Percentiles rank a stretch among this genome's conserved stretches.
Evolutionary conservation across 768 basidiomycete species (phyloP).

Genomic region (Russula vinacea): DNA sequence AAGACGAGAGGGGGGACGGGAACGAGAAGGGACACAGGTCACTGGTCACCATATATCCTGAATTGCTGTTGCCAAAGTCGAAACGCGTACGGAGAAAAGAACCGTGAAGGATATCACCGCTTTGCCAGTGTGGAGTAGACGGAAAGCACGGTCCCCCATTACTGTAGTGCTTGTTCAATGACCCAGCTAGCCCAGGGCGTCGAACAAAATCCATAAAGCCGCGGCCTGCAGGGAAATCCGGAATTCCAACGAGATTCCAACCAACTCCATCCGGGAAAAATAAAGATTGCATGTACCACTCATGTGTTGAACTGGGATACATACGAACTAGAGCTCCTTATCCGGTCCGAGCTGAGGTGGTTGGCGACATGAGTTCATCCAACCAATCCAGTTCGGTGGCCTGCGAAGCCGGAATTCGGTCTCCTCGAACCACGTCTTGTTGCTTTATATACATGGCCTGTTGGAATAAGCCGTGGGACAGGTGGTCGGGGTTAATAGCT

Average conservation of each 20-base stretch:
- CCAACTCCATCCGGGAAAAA: too few relatives aligned
- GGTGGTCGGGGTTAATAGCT: conserved; percentile 47
- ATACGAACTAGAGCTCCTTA: conserved; percentile 25
- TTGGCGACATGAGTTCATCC: conserved; percentile 35
- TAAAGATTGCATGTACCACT: too few relatives aligned
- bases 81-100: not conserved
- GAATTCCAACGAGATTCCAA: not conserved
- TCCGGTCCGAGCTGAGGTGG: conserved; percentile 19
- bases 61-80: conserved; percentile 34
- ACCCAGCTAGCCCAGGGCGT: conserved; percentile 45
- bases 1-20: too few relatives aligned
- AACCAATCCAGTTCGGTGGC: conserved; percentile 45
- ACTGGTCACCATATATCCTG: conserved; percentile 38
- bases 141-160: too few relatives aligned
- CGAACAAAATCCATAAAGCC: conserved; percentile 36
- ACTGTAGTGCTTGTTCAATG: too few relatives aligned
- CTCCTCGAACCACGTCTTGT: conserved; percentile 35
- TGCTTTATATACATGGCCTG: conserved; percentile 26
- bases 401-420: conserved; percentile 35
- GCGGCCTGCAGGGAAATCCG: conserved; percentile 34
- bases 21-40: conserved; percentile 41
- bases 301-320: conserved; percentile 42
- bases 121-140: too few relatives aligned
- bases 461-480: not conserved
- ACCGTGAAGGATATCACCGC: conserved; percentile 32